These are phyloP conservation scores for Maudiozyma saulgeensis DNA, from an alignment of 805 yeast genomes.

Conservation along the genomic window DNA sequence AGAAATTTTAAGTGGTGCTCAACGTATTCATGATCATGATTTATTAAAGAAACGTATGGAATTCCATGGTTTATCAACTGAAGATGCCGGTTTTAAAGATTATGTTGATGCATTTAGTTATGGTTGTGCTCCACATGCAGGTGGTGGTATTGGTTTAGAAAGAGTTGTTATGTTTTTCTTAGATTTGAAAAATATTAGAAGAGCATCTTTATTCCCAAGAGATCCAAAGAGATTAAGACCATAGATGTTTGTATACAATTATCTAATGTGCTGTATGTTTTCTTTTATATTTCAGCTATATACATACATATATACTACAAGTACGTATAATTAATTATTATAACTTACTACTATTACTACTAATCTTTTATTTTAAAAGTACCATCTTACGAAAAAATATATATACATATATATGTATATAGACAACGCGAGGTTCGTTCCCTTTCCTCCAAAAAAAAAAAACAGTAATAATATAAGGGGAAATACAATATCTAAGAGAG, in stretches of 20 bases:
- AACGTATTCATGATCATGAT: slow-evolving; percentile 92
- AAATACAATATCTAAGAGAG: no score
- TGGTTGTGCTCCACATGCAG: slow-evolving; percentile 98
- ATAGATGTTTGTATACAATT: slow-evolving; percentile 7
- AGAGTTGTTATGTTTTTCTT: slow-evolving; percentile 98
- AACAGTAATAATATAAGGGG: no score
- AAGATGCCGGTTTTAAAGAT: slow-evolving; percentile 74
- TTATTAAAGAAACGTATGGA: slow-evolving; percentile 73
- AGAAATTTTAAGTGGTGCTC: slow-evolving; percentile 98
- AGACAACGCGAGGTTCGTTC: no score
- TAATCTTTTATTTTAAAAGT: no score
- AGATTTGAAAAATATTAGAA: slow-evolving; percentile 92
- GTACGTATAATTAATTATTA: no score
- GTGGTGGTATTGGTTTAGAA: slow-evolving; percentile 99
- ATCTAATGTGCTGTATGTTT: not conserved
- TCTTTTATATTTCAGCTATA: not conserved
- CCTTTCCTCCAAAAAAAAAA: no score
- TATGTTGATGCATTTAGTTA: slow-evolving; percentile 86
- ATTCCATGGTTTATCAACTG: slow-evolving; percentile 74
- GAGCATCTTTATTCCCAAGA: slow-evolving; percentile 99
- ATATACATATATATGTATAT: no score
- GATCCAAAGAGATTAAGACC: slow-evolving; percentile 94
- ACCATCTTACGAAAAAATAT: no score
- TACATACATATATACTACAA: no score
- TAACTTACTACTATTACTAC: no score